Percentiles rank a stretch among this genome's conserved stretches.
phyloP scores from a whole-genome alignment of 2,329 filamentous ascomycete genomes.

The Metarhizium guizhouense region DNA sequence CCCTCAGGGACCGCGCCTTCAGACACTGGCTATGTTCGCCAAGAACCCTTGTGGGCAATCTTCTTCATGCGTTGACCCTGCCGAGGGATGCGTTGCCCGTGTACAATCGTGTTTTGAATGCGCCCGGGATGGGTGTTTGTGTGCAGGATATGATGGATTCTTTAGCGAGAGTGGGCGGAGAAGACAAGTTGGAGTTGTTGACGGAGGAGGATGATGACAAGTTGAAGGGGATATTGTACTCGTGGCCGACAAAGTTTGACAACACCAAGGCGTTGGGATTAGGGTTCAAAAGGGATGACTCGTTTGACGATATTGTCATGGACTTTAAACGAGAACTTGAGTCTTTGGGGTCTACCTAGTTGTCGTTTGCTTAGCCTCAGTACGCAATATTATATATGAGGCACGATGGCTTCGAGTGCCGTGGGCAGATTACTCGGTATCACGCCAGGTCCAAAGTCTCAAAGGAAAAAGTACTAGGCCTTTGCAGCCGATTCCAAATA shows the following conservation, averaged over 20 bases:
- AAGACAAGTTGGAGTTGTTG: no score
- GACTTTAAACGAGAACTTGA: conserved; percentile 8
- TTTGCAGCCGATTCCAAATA: no score
- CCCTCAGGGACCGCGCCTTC: conserved; percentile 30
- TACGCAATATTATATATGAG: no score
- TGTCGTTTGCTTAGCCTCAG: no score
- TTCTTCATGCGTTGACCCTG: conserved; percentile 25
- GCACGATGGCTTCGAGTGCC: no score
- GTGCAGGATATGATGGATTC: conserved; percentile 41
- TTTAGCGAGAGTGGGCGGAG: conserved; percentile 17
- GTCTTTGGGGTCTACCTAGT: background rate
- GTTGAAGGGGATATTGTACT: conserved; percentile 38
- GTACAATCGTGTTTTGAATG: conserved; percentile 24
- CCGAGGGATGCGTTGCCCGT: background rate
- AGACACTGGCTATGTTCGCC: conserved; percentile 41
- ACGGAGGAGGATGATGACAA: conserved; percentile 35
- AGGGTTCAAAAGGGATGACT: conserved; percentile 26
- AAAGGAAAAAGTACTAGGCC: no score
- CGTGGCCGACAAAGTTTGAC: conserved; percentile 41
- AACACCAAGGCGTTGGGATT: conserved; percentile 41
- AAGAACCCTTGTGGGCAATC: conserved; percentile 34
- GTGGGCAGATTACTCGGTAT: no score
- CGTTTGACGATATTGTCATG: conserved; percentile 14
- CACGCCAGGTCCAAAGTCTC: no score
- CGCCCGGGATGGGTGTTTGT: conserved; percentile 37